Base-by-base conservation (phyloP, 1,284 basidiomycete genomes). In the Boletus sp. region DNA sequence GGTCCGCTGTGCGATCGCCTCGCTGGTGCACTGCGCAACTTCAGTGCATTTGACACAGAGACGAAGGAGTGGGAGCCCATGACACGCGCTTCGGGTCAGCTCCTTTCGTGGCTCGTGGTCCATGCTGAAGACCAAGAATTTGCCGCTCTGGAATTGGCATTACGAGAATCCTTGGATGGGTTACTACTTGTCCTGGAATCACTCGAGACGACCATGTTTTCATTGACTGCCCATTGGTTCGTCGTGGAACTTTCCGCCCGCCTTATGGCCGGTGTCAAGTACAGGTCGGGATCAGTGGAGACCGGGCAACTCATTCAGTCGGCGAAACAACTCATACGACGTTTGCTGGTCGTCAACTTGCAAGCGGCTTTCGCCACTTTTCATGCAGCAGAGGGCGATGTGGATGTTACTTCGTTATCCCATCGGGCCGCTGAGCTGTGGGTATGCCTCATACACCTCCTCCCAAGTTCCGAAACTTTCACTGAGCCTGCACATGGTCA, bases 381-480 rank as follows among this genome's bases (percentile, higher is more conserved):
- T 40, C 59, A 67, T 42, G 54, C 67, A 29, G 58, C 70, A 39
- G 66, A 69, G 5, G 64, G 66, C 2, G 59, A 66, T 32, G 61
- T 78, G 17, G 66, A 70, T 34, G 54, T 61, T 44, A 54, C 64
- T 40, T 55, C 55, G 47, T 43, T 68, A 40, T 30, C 65, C 33
- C 64, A 67, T 41, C 69, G 69, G 20, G 69, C 76, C 0, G 76
- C 82, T 1, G 84, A 90, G 55, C 60, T 88, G 9, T 96, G 93
- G 94, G 73, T 94, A 32, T 80, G 78, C 35, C 58, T 91, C 14
- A 73, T 91, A 29, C 83, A 92, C 58, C 57, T 84, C 33, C 55
- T 75, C 22, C 54, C 59, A 19, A 54, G 34, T 42, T 64, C 57
- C 25, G 48, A 55, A 19, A 36, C 20, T 5, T 37, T 45, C 9